phyloP scores from a whole-genome alignment of 768 basidiomycete genomes.

The Russula emetica region DNA sequence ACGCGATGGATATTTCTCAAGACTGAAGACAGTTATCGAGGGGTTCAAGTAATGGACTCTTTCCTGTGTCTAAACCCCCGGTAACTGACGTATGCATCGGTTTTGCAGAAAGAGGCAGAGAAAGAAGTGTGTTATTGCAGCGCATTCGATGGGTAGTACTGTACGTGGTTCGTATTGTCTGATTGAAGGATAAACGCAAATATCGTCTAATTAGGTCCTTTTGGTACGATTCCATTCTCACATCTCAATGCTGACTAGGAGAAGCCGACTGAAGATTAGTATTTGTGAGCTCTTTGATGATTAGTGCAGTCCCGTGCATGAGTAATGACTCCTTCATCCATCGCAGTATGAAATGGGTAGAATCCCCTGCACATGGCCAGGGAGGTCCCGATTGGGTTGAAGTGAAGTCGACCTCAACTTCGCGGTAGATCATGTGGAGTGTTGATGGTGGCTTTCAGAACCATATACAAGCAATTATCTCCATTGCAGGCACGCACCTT shows the following conservation, averaged over 20 bases:
- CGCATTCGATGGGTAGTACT: constrained; percentile 83
- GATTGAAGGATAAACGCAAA: not conserved
- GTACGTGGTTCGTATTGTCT: constrained; percentile 41
- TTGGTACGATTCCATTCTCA: constrained; percentile 38
- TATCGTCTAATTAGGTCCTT: constrained; percentile 34
- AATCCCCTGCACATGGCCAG: constrained; percentile 73
- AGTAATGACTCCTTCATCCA: not conserved
- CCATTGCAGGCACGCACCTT: constrained; percentile 83
- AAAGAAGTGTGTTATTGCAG: constrained; percentile 77
- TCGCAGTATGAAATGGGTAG: constrained; percentile 90
- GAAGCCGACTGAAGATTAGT: constrained; percentile 43
- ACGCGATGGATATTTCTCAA: constrained; percentile 85
- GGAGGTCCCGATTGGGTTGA: constrained; percentile 92
- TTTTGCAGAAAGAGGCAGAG: constrained; percentile 55
- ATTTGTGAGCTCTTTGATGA: constrained; percentile 60
- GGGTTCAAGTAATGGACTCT: constrained; percentile 51
- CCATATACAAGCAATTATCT: constrained; percentile 80
- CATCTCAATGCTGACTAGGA: not conserved
- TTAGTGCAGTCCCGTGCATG: not conserved
- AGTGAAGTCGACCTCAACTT: constrained; percentile 40
- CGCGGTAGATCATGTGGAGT: not conserved
- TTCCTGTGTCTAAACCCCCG: not conserved
- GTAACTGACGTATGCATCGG: not conserved
- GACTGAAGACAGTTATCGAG: constrained; percentile 77
- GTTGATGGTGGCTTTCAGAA: constrained; percentile 41